phyloP scores from a whole-genome alignment of 331 rosid species.

The Erythrophleum ivorense region DNA sequence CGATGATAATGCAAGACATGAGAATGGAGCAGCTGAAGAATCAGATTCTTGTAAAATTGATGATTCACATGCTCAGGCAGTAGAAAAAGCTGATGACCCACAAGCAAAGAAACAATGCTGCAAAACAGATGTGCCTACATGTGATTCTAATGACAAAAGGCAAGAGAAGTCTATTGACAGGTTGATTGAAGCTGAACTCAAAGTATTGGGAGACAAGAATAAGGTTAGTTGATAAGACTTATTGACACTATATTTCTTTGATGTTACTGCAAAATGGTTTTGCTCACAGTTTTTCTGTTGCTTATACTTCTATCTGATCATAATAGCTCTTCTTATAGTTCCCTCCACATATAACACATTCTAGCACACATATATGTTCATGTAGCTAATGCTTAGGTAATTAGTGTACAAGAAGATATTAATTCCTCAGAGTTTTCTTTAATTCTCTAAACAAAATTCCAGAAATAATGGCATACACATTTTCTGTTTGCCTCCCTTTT shows the following conservation, averaged over 20 bases:
- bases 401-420: neutral
- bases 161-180: conserved; percentile 75
- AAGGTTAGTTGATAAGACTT: conserved; percentile 61
- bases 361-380: neutral
- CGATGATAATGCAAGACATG: conserved; percentile 39
- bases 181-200: conserved; percentile 83
- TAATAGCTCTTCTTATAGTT: conserved; percentile 28
- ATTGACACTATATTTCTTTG: neutral
- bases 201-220: conserved; percentile 76
- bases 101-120: conserved; percentile 67
- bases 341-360: conserved; percentile 1
- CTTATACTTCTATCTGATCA: conserved; percentile 27
- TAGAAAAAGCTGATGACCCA: conserved; percentile 55
- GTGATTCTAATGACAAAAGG: conserved; percentile 47
- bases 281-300: conserved; percentile 5
- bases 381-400: conserved; percentile 16
- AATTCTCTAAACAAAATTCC: neutral
- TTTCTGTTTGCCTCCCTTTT: neutral
- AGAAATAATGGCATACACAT: neutral
- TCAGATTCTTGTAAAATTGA: conserved; percentile 52
- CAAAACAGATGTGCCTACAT: conserved; percentile 49
- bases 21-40: conserved; percentile 38
- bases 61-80: conserved; percentile 37
- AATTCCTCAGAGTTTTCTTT: neutral
- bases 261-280: conserved; percentile 8